Evolutionary conservation across 2,329 filamentous ascomycete species (phyloP).

Genomic region (Whalleya microplaca): DNA sequence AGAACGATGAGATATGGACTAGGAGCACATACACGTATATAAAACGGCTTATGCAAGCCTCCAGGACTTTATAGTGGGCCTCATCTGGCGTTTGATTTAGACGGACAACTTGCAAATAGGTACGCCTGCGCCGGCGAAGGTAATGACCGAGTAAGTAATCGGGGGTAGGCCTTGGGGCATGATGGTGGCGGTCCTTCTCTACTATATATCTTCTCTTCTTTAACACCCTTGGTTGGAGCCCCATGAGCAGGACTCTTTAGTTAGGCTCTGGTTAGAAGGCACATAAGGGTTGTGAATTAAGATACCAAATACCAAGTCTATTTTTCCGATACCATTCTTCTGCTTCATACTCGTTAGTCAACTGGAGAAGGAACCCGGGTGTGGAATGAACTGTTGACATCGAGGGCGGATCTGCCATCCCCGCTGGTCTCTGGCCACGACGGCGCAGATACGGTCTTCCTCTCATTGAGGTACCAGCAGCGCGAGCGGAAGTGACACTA

Average conservation of each 20-base stretch:
- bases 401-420: too few species aligned
- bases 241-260: neutral
- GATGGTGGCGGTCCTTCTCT: neutral
- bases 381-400: too few species aligned
- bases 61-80: neutral
- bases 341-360: too few species aligned
- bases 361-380: too few species aligned
- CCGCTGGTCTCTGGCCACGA: too few species aligned
- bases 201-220: neutral
- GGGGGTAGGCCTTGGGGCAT: neutral
- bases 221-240: neutral
- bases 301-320: slow-evolving; percentile 2
- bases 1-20: neutral
- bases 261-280: neutral
- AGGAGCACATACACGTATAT: neutral
- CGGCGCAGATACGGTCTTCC: too few species aligned
- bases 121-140: neutral
- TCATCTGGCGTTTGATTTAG: neutral
- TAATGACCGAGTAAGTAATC: neutral
- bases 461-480: too few species aligned
- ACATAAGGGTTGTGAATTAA: neutral
- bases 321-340: neutral
- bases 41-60: neutral
- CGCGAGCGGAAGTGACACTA: too few species aligned
- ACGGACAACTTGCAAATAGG: neutral